Evolutionary conservation across 2,329 filamentous ascomycete species (phyloP).

Genomic region (Truncatella angustata): DNA sequence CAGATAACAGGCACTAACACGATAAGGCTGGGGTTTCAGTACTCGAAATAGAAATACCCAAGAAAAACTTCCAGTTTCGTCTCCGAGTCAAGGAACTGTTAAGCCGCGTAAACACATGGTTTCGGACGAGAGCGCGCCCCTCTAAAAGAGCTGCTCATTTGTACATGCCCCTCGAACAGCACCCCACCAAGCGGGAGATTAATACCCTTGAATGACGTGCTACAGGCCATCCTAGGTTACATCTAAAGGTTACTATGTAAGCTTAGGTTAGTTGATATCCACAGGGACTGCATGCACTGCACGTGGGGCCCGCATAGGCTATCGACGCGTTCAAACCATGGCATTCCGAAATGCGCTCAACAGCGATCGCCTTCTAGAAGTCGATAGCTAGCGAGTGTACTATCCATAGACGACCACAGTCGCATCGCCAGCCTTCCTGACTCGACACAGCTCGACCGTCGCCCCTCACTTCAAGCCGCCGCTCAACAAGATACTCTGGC

Average conservation of each 20-base stretch:
- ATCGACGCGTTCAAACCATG: too few relatives aligned
- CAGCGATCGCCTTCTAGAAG: neutral
- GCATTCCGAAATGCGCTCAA: too few relatives aligned
- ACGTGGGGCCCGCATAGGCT: neutral
- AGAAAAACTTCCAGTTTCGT: neutral
- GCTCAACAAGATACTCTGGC: conserved; percentile 52
- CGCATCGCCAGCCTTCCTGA: too few relatives aligned
- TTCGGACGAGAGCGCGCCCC: neutral
- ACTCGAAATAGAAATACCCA: neutral
- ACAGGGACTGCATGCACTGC: neutral
- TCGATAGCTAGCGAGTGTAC: too few relatives aligned
- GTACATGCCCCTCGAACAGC: neutral
- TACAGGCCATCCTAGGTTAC: neutral
- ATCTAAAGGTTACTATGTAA: too few relatives aligned
- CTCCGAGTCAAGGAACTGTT: neutral
- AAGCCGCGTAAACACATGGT: conserved; percentile 7
- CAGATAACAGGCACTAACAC: neutral
- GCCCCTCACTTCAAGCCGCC: conserved; percentile 46
- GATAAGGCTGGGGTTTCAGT: neutral
- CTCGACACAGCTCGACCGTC: neutral
- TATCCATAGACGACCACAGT: too few relatives aligned
- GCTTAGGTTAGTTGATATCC: neutral
- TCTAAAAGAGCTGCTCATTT: neutral
- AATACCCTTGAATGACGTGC: neutral
- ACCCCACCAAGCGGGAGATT: neutral